These are phyloP conservation scores for Rhizopogon salebrosus DNA, from an alignment of 768 basidiomycete species.

Conservation along the genomic window DNA sequence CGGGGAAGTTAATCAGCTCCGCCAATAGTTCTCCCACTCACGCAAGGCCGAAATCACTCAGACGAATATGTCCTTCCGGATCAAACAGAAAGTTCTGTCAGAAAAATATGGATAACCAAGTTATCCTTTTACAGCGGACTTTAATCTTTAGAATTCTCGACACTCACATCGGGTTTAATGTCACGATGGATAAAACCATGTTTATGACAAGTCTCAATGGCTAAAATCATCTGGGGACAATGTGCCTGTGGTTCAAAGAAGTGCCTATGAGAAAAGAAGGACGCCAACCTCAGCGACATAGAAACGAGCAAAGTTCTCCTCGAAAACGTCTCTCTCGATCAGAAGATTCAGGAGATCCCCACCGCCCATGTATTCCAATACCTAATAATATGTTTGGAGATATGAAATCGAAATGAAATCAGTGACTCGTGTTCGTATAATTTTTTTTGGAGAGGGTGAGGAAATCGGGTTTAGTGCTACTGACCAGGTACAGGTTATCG, in stretches of 20 bases:
- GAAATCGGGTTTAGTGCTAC: constrained; percentile 33
- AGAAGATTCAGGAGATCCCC: constrained; percentile 94
- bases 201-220: constrained; percentile 89
- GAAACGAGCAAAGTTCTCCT: constrained; percentile 88
- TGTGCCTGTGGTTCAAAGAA: constrained; percentile 16
- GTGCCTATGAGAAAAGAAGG: constrained; percentile 15
- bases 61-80: constrained; percentile 87
- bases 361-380: constrained; percentile 93
- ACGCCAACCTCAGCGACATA: constrained; percentile 83
- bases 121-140: constrained; percentile 19
- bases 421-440: constrained; percentile 25
- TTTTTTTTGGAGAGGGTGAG: constrained; percentile 13
- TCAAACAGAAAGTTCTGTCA: constrained; percentile 91
- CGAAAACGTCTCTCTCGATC: constrained; percentile 87
- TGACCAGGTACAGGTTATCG: constrained; percentile 90
- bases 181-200: constrained; percentile 97
- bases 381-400: constrained; percentile 39
- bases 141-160: constrained; percentile 21
- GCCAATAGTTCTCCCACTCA: constrained; percentile 43
- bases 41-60: constrained; percentile 95
- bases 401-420: constrained; percentile 58
- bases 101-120: constrained; percentile 18
- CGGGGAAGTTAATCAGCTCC: constrained; percentile 13
- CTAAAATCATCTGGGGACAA: constrained; percentile 78
- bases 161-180: constrained; percentile 86